Evolutionary conservation across 371 early-diverging fungal genomes (phyloP), one percentile per base, ranked within the genome.

Genomic region (Mucor indicus): DNA sequence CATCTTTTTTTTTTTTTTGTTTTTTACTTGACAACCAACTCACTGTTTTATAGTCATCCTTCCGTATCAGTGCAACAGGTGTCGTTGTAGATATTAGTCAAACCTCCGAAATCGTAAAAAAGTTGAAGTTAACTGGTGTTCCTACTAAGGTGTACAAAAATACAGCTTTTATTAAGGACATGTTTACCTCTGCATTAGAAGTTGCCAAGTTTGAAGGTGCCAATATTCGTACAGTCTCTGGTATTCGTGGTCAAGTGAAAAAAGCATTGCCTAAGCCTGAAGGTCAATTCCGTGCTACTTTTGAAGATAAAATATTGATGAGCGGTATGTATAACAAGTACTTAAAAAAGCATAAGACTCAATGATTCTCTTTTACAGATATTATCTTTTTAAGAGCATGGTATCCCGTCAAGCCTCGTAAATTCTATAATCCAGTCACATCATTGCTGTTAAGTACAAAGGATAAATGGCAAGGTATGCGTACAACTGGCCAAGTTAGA

Each of bases 151-250:
- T 99, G 36, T 90, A 86, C 78, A 95, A 92, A 59, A 98, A 99
- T 75, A 97, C 98, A 10, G 99, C 98, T n/a, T 96, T 98, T 61
- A 83, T 99, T 56, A 95, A 91, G 70, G 91, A 96, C 62, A 48
- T 99, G 99, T 99, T 99, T 74, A 95, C 87, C n/a, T 87, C 93
- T 17, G 76, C 91, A 13, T 77, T 98, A 15, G 99, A 99, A 68
- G 99, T 98, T n/a, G 92, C 93, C 55, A 94, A 95, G 72, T 99
- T 99, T 67, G 93, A 96, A 69, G 96, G 97, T 23, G 99, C 97
- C 3, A 82, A 81, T 37, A 85, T 99, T 44, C 87, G 96, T 31
- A 98, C 98, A 0, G 98, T 97, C 13, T 90, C 91, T 57, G 99
- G 99, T 21, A 92, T 99, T 54, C 87, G 99, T 58, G 99, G 99